Evolutionary conservation across 805 yeast genomes (phyloP), one percentile per base, ranked within the genome.

Genomic region (Yamadazyma laniorum): DNA sequence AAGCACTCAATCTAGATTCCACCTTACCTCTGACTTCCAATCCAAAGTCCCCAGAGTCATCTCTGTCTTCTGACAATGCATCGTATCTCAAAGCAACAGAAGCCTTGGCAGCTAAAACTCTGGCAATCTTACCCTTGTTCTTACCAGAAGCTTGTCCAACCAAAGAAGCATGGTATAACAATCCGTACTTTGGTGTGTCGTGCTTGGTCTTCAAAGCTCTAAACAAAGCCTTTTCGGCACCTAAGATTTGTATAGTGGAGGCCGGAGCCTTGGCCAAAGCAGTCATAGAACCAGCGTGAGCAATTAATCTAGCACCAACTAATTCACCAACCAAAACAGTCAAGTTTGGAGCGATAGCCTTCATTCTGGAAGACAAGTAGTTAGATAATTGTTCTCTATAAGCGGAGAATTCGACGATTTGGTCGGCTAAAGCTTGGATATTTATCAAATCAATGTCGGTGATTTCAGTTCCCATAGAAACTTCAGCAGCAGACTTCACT

Each of bases 391-490:
- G 95, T 72, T 90, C 97, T 73, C 99, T 83, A 79, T 93, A 93
- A 48, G 88, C 87, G 48, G 98, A 82, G 63, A 93, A 87, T 64
- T 87, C 96, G 52, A 91, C 91, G 60, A 93, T 91, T 71, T 93
- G 98, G 45, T 86, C 93, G 51, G 99, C 99, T 54, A 93, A 77
- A 45, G 89, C 82, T 62, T 77, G 77, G 65, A 93, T 91, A 74
- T 91, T 91, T 44, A 77, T 76, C 56, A 93, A 75, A 67, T 93
- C 99, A 50, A 76, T 75, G 45, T 85, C 90, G 41, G 98, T 91
- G 65, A 93, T 91, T 69, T 93, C 99, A 45, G 98, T 93, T 74
- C 99, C 99, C 99, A 93, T 93, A 35, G 98, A 90, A 50, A 93
- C 89, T 75, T 93, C 98, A 52, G 99, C 98, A 52, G 98, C 96